Conservation (phyloP, 2,329 filamentous ascomycete genomes). For the Epicoccum nigrum region DNA sequence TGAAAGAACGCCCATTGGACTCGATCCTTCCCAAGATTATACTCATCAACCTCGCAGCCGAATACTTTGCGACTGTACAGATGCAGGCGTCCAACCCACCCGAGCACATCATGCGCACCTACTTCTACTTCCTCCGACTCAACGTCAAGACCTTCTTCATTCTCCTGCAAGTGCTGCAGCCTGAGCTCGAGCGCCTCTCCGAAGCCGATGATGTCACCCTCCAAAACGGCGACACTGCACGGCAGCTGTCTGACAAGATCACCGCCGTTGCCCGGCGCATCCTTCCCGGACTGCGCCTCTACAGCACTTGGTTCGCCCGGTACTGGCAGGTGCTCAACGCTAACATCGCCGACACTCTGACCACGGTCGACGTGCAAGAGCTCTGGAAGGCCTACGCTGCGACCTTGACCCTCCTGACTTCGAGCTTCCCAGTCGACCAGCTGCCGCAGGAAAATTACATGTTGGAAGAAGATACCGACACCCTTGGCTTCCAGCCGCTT, state of each 20-base stretch:
- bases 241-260: constrained; percentile 57
- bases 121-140: constrained; percentile 72
- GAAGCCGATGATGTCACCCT: constrained; percentile 54
- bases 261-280: constrained; percentile 65
- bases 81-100: constrained; percentile 52
- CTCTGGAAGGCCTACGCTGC: constrained; percentile 72
- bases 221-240: constrained; percentile 42
- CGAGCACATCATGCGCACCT: constrained; percentile 49
- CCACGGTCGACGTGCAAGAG: constrained; percentile 64
- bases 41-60: constrained; percentile 84
- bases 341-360: constrained; percentile 59
- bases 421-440: constrained; percentile 63
- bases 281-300: constrained; percentile 68
- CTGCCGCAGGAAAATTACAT: constrained; percentile 66
- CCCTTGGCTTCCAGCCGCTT: constrained; percentile 68
- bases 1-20: constrained; percentile 71
- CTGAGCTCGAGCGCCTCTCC: constrained; percentile 69
- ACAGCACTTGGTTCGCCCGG: constrained; percentile 70
- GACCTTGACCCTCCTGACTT: constrained; percentile 64
- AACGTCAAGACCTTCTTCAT: constrained; percentile 79
- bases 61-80: constrained; percentile 70
- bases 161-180: constrained; percentile 71
- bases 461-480: constrained; percentile 71
- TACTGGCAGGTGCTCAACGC: constrained; percentile 61
- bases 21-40: constrained; percentile 77